A percentile compares a stretch with the other conserved stretches of the same genome.
Conservation (phyloP, 257 asterid species). For the Scutellaria baicalensis region DNA sequence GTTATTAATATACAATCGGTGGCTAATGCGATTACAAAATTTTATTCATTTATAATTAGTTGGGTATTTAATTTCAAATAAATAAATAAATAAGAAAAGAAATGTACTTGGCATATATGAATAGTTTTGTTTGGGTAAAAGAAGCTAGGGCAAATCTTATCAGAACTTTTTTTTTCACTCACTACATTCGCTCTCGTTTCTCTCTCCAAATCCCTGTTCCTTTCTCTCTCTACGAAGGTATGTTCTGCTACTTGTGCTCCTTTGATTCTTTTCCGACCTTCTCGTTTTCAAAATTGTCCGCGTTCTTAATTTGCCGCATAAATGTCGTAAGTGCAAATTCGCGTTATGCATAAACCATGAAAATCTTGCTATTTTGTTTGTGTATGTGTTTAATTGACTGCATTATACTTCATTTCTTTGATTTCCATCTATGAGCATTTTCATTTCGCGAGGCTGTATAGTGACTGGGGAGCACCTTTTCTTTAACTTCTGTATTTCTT, state of each 20-base stretch:
- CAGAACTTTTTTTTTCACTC: conserved; percentile 6
- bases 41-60: background rate
- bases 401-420: background rate
- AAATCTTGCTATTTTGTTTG: background rate
- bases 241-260: conserved; percentile 1
- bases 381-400: background rate
- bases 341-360: background rate
- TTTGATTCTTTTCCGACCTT: background rate
- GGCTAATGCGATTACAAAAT: too few species aligned
- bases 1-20: too few species aligned
- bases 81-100: background rate
- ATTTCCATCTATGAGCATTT: background rate
- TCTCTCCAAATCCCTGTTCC: background rate
- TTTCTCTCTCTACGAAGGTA: conserved; percentile 15
- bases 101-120: background rate
- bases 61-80: background rate
- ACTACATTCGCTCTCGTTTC: conserved; percentile 18
- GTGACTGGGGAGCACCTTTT: background rate
- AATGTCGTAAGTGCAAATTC: background rate
- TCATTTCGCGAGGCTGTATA: background rate
- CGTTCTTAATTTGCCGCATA: background rate
- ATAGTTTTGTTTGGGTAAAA: background rate
- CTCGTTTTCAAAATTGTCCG: background rate
- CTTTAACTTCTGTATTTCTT: background rate
- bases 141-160: conserved; percentile 28